Evolutionary conservation across 257 asterid species (phyloP).

Genomic region (Thymus mandschuricus): DNA sequence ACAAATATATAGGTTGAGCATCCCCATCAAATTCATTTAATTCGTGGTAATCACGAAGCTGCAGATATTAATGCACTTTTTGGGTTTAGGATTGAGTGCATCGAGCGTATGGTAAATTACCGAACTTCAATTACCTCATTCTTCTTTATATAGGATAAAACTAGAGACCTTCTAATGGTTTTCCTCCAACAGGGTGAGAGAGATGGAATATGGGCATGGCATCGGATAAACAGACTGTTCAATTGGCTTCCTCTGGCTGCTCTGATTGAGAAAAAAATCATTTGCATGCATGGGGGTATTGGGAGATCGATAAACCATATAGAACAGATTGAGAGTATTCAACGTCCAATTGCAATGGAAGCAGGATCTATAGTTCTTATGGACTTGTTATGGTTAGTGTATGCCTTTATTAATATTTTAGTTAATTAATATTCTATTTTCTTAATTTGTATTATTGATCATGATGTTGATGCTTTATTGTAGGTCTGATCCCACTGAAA

Average conservation of each 20-base stretch:
- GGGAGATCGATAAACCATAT: slow-evolving; percentile 97
- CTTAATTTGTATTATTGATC: slow-evolving; percentile 14
- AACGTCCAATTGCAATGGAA: slow-evolving; percentile 99
- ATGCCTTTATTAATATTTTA: slow-evolving; percentile 20
- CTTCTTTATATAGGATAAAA: slow-evolving; percentile 20
- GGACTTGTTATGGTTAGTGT: slow-evolving; percentile 92
- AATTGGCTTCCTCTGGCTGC: slow-evolving; percentile 99
- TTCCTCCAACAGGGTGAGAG: slow-evolving; percentile 85
- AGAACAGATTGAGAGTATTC: slow-evolving; percentile 93
- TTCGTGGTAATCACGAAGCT: slow-evolving; percentile 99
- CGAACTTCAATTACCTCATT: background rate
- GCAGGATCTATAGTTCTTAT: slow-evolving; percentile 97
- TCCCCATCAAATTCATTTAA: slow-evolving; percentile 84
- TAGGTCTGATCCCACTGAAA: slow-evolving; percentile 99
- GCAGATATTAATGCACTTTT: slow-evolving; percentile 99
- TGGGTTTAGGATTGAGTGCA: slow-evolving; percentile 98
- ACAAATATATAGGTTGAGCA: slow-evolving; percentile 73
- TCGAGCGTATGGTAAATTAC: slow-evolving; percentile 87
- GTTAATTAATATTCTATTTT: slow-evolving; percentile 12
- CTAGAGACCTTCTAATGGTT: slow-evolving; percentile 30
- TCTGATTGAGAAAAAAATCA: slow-evolving; percentile 88
- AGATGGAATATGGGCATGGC: slow-evolving; percentile 99
- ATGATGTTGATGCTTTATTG: slow-evolving; percentile 31
- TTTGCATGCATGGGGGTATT: slow-evolving; percentile 99
- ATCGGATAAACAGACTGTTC: slow-evolving; percentile 89